Conservation (phyloP, 768 basidiomycete species). For the Obba rivulosa region DNA sequence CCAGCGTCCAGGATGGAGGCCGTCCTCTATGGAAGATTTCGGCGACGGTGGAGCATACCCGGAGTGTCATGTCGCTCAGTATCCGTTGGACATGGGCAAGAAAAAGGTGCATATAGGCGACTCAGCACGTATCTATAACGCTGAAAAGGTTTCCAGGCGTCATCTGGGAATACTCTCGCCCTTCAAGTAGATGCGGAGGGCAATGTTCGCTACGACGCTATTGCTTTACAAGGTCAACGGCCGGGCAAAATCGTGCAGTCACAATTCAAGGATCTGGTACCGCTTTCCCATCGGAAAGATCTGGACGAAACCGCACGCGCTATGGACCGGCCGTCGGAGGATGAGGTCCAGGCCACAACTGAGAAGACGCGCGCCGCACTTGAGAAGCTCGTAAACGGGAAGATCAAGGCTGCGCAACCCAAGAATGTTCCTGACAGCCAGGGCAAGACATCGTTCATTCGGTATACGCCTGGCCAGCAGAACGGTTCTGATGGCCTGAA, state of each 20-base stretch:
- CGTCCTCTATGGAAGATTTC: constrained; percentile 76
- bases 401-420: constrained; percentile 98
- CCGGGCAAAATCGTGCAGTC: constrained; percentile 84
- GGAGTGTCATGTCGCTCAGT: constrained; percentile 96
- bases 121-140: neutral
- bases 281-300: constrained; percentile 85
- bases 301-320: constrained; percentile 62
- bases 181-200: constrained; percentile 96
- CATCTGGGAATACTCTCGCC: constrained; percentile 91
- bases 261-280: constrained; percentile 97
- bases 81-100: constrained; percentile 90
- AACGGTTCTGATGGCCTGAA: constrained; percentile 64
- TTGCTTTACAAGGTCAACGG: constrained; percentile 92
- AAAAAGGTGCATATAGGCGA: constrained; percentile 68
- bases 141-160: constrained; percentile 46
- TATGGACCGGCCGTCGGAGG: constrained; percentile 94
- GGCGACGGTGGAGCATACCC: constrained; percentile 87
- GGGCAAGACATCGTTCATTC: constrained; percentile 84
- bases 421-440: constrained; percentile 87
- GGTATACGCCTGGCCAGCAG: constrained; percentile 95
- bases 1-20: constrained; percentile 81
- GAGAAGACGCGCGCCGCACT: constrained; percentile 88
- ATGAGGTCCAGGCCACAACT: constrained; percentile 85
- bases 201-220: constrained; percentile 95
- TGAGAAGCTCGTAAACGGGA: constrained; percentile 89